Conservation (phyloP, 306 rosid species). For the Castanea sativa region DNA sequence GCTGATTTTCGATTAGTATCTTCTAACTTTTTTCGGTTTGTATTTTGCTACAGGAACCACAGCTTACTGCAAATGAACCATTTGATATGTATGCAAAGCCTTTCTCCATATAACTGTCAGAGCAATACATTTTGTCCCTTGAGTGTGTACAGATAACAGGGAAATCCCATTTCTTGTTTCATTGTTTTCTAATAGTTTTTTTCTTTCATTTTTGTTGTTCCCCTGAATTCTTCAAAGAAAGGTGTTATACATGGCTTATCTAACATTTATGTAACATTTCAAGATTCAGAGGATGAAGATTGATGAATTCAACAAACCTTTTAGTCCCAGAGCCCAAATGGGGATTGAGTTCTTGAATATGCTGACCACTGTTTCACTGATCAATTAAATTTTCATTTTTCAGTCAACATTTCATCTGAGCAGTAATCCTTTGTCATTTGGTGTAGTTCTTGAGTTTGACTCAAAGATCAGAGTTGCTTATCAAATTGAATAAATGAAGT, state of each 20-base stretch:
- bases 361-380: no score
- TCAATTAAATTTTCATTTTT: no score
- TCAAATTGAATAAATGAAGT: neutral
- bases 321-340: no score
- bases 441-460: no score
- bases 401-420: no score
- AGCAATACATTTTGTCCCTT: neutral
- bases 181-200: neutral
- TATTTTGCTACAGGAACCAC: constrained; percentile 35
- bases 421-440: no score
- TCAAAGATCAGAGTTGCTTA: neutral
- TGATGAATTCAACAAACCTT: no score
- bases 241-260: no score
- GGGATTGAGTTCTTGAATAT: no score
- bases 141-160: constrained; percentile 7
- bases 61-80: constrained; percentile 30
- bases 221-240: neutral
- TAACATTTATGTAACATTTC: no score
- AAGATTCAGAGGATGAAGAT: no score
- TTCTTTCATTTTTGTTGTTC: neutral
- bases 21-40: neutral
- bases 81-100: constrained; percentile 41
- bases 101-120: constrained; percentile 21
- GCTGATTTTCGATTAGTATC: neutral
- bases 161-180: neutral